Evolutionary conservation across 257 asterid genomes (phyloP).

Genomic region (Ilex asprella): DNA sequence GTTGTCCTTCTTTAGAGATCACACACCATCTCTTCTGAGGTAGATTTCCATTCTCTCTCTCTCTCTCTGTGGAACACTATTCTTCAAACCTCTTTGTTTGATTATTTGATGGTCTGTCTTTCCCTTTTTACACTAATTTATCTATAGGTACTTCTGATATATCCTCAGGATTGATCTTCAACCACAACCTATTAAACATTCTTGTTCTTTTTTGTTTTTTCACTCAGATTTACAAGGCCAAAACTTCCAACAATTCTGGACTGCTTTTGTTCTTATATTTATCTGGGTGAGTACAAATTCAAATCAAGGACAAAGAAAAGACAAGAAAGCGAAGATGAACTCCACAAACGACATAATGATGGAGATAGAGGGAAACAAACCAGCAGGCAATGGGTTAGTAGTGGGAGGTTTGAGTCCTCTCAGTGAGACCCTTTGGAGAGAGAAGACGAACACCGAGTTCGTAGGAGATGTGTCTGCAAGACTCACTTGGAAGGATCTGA

Average conservation of each 20-base stretch:
- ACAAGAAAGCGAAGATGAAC: conserved; percentile 12
- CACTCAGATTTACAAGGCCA: background rate
- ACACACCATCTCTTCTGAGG: background rate
- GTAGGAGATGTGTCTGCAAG: conserved; percentile 89
- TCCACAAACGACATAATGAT: conserved; percentile 55
- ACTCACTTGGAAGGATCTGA: conserved; percentile 84
- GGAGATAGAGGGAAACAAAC: conserved; percentile 87
- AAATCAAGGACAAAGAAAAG: background rate
- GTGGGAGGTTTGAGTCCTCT: conserved; percentile 88
- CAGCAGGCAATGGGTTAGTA: conserved; percentile 56
- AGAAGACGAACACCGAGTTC: conserved; percentile 65
- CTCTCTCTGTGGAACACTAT: too few relatives aligned
- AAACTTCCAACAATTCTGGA: background rate
- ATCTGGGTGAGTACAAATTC: background rate
- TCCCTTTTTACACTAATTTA: too few relatives aligned
- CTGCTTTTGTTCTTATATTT: too few relatives aligned
- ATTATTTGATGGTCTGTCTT: too few relatives aligned
- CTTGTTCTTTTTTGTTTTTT: too few relatives aligned
- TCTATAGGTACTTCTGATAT: too few relatives aligned
- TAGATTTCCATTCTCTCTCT: too few relatives aligned
- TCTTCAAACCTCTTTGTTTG: too few relatives aligned
- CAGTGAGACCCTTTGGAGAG: conserved; percentile 93
- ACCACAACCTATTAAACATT: too few relatives aligned
- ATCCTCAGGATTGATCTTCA: too few relatives aligned
- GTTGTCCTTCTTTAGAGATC: background rate